Base-by-base conservation (phyloP, 2,329 filamentous ascomycete genomes). In the Lachnum nothofagi region DNA sequence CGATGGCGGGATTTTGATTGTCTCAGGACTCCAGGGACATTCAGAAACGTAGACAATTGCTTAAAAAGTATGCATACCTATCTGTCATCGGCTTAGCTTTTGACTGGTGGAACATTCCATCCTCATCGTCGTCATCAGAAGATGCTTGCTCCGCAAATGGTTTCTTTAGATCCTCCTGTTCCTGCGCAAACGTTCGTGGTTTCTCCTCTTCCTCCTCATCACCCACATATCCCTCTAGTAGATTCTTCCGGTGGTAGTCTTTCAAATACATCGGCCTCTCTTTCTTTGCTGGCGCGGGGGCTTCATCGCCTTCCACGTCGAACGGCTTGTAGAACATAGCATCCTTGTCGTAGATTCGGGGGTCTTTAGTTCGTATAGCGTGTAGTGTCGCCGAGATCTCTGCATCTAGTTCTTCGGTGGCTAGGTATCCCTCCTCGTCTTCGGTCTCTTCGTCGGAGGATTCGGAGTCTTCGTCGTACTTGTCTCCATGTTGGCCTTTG, bases 241-340 rank as follows among this genome's bases (percentile, higher is more conserved):
- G 75, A 61, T 91, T 94, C 67, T 93, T 82, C 54, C 91, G 84
- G 64, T 98, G 93, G 68, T 96, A 98, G 68, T 98, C 90, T 58
- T 80, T 80, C 46, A 98, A 74, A 52, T 80, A 88, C 71, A 98
- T 82, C 1, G 91, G 84, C 71, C 94, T 94, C 54, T 93, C 83
- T 65, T 85, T 84, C 67, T 85, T 83, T 35, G 73, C 69, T 52
- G 72, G 69, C 16, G 59, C 55, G 3, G 59, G 48, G 0, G 63
- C 55, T 4, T 63, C 62, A 0, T 64, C 57, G 6, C 63, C 59
- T 2, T 78, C 76, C 20, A 79, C 77, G 4, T 86, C 80, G 48
- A 80, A 71, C 10, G 83, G 74, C 34, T 75, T 72, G 70, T 91
- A 96, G 71, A 97, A 97, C 16, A 78, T 89, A 56, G 77, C 77